A percentile compares a stretch with the other conserved stretches of the same genome.
Evolutionary conservation across 306 rosid genomes (phyloP).

Genomic region (Luffa aegyptiaca): DNA sequence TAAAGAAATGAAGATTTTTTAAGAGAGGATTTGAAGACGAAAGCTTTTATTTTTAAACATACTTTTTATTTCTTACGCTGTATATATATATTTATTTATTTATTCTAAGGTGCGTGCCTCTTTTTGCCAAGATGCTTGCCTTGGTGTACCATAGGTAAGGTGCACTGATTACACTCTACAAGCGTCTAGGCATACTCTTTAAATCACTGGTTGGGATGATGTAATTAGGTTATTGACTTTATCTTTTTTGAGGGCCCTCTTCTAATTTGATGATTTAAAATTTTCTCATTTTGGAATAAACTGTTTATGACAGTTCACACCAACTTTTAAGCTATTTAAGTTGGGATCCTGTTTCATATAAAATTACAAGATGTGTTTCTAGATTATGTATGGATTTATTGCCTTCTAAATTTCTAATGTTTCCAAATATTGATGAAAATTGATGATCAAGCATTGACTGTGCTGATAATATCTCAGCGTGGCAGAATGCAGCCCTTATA

Average conservation of each 20-base stretch:
- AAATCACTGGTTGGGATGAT: neutral
- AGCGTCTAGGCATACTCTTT: neutral
- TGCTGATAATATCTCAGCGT: neutral
- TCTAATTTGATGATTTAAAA: neutral
- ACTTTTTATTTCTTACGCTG: neutral
- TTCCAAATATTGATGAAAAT: neutral
- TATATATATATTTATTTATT: neutral
- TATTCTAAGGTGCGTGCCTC: neutral
- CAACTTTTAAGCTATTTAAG: neutral
- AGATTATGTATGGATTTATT: neutral
- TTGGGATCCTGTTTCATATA: neutral
- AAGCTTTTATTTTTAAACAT: neutral
- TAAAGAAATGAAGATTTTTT: neutral
- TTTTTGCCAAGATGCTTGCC: neutral
- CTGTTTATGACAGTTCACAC: neutral
- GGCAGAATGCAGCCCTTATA: neutral
- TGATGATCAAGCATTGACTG: neutral
- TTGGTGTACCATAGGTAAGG: neutral
- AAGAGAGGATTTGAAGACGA: neutral
- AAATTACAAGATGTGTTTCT: neutral
- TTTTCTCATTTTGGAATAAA: neutral
- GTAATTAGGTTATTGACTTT: neutral
- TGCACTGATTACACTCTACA: neutral
- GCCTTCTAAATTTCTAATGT: neutral
- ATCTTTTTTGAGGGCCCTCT: neutral